Evolutionary conservation across 768 basidiomycete genomes (phyloP), one percentile per base, ranked within the genome.

Genomic region (Naganishia friedmannii): DNA sequence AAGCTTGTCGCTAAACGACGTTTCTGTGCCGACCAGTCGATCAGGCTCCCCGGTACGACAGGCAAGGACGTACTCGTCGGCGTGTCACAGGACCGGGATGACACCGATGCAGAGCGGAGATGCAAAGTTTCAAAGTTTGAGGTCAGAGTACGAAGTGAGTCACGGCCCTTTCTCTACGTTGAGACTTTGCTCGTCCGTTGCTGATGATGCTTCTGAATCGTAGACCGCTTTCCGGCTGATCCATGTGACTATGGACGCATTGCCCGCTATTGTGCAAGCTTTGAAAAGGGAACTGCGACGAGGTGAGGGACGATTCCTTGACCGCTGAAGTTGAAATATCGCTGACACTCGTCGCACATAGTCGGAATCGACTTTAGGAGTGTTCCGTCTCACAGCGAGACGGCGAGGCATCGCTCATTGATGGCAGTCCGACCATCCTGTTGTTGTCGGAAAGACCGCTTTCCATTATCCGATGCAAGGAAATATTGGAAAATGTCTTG

Each of bases 81-180:
- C 57, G 23, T 60, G 57, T 21, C 37, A 13, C 2, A 6, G 10
- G 17, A 60, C 57, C n/a, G 57, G 57, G 57, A 42, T 39, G 57
- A 60, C 57, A 1, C 9, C 57, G 34, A 60, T 60, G 57, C 15
- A 60, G 37, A 42, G 57, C 26, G 39, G 9, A 8, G 57, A 60
- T 60, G 57, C 57, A 42, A 60, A 60, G 37, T 60, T 39, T 42
- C 57, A 60, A 39, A 39, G 34, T n/a, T 23, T 60, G 37, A 39
- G 34, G 37, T 60, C 57, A 10, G 57, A 39, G 5, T 60, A 42
- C n/a, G 57, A 60, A 39, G 57, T 60, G 57, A 23, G 57, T 28
- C 19, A 10, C 15, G 45, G 5, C 29, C 23, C 54, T 23, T 23
- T 6, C 29, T 23, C 19, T 55, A 7, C 6, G 2, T 7, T 15